phyloP scores from a whole-genome alignment of 2,329 filamentous ascomycete genomes.

The Triangularia verruculosa region DNA sequence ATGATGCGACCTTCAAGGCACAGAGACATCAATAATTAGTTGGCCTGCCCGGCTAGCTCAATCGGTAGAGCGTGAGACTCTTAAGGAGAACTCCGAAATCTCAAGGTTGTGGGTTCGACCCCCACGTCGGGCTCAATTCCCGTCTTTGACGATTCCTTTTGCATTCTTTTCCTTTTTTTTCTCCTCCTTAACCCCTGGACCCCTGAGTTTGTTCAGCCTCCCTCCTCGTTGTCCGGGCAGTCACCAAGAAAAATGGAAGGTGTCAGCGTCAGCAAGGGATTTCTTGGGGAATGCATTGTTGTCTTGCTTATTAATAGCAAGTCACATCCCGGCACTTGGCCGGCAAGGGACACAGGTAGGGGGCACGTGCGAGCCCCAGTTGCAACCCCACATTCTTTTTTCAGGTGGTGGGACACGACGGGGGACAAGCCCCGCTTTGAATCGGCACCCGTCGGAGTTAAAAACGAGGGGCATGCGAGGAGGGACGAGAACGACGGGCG shows the following conservation, averaged over 20 bases:
- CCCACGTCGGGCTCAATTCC: neutral
- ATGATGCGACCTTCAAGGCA: no score
- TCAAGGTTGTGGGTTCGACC: neutral
- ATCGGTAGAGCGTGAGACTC: slow-evolving; percentile 74
- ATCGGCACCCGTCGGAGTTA: slow-evolving; percentile 1
- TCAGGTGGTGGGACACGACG: neutral
- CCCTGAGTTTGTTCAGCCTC: neutral
- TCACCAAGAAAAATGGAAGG: neutral
- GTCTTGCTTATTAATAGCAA: slow-evolving; percentile 2
- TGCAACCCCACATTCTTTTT: slow-evolving; percentile 4
- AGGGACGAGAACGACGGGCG: neutral
- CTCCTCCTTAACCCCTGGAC: neutral
- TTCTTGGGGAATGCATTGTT: neutral
- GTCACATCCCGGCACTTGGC: neutral
- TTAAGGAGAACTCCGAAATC: slow-evolving; percentile 38
- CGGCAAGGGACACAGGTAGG: neutral
- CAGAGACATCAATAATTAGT: neutral
- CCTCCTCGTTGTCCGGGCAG: no score
- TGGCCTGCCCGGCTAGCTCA: slow-evolving; percentile 57
- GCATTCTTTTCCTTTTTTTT: neutral
- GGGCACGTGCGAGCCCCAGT: slow-evolving; percentile 5
- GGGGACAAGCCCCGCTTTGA: neutral
- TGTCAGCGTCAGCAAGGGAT: neutral
- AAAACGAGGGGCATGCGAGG: neutral
- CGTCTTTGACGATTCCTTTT: neutral